Evolutionary conservation across 805 yeast genomes (phyloP).

Genomic region (Kodamaea leandrae): DNA sequence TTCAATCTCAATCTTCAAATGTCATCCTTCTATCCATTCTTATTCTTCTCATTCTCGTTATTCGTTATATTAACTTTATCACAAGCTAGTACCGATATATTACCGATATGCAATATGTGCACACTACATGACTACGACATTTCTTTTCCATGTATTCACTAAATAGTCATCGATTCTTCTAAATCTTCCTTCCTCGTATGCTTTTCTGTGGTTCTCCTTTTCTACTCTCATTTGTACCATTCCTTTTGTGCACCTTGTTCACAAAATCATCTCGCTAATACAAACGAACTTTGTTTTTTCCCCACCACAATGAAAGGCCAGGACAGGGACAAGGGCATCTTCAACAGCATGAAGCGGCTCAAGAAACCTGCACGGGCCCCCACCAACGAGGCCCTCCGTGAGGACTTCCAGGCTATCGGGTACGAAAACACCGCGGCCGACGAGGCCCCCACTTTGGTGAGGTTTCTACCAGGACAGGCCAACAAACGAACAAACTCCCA

Average conservation of each 20-base stretch:
- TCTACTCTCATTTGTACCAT: not conserved
- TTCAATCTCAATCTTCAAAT: too few species aligned
- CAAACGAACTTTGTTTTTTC: not conserved
- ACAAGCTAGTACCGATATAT: too few species aligned
- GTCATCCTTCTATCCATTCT: too few species aligned
- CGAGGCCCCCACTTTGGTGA: conserved; percentile 21
- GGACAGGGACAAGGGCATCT: conserved; percentile 10
- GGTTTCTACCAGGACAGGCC: not conserved
- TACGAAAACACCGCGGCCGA: conserved; percentile 27
- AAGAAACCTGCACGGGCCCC: conserved; percentile 17
- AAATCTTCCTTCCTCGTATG: not conserved
- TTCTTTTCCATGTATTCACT: too few species aligned
- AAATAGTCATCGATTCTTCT: too few species aligned
- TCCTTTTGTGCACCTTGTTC: not conserved
- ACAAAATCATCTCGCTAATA: conserved; percentile 1
- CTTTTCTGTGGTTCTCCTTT: not conserved
- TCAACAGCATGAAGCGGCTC: conserved; percentile 31
- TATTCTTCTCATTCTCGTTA: too few species aligned
- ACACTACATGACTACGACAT: too few species aligned
- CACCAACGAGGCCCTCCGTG: conserved; percentile 4
- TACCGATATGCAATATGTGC: too few species aligned
- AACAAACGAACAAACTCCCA: not conserved
- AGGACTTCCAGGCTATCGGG: conserved; percentile 36
- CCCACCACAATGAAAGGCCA: conserved; percentile 4
- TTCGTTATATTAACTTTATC: too few species aligned